A percentile compares a stretch with the other conserved stretches of the same genome.
These are phyloP conservation scores for Persicaria maculosa DNA, from an alignment of 148 eudicot genomes.

Conservation along the genomic window DNA sequence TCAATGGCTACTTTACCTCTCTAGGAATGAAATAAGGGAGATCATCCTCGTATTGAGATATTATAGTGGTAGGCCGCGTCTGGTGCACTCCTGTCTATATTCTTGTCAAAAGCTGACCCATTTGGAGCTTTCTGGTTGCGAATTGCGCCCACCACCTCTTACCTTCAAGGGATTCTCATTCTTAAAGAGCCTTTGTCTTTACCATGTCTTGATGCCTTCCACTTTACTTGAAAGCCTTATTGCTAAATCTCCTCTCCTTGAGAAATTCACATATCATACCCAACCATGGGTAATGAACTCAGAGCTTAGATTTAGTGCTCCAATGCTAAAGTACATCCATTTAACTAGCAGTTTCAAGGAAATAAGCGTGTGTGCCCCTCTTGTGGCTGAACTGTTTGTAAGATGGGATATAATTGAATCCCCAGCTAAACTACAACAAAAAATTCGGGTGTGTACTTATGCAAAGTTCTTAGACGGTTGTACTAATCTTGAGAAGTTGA, in stretches of 20 bases:
- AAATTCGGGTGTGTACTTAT: conserved; percentile 44
- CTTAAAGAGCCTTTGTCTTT: conserved; percentile 49
- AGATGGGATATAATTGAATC: conserved; percentile 44
- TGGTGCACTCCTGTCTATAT: conserved; percentile 18
- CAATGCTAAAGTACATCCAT: conserved; percentile 49
- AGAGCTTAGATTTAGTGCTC: conserved; percentile 50
- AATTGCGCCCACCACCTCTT: conserved; percentile 50
- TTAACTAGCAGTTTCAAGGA: conserved; percentile 64
- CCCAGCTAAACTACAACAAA: conserved; percentile 31
- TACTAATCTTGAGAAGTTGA: conserved; percentile 46
- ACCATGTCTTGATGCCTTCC: conserved; percentile 45
- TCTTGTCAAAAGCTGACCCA: conserved; percentile 38
- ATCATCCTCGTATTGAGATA: background rate
- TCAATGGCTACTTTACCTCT: conserved; percentile 69
- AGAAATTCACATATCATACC: conserved; percentile 44
- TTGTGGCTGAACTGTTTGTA: conserved; percentile 37
- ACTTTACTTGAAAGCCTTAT: conserved; percentile 49
- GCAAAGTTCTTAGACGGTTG: conserved; percentile 57
- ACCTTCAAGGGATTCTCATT: conserved; percentile 39
- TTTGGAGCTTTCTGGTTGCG: conserved; percentile 60
- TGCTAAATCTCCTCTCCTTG: conserved; percentile 54
- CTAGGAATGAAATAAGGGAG: conserved; percentile 37
- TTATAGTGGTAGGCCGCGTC: too few species aligned
- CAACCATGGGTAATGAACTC: conserved; percentile 9
- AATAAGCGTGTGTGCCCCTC: conserved; percentile 47